A percentile compares a stretch with the other conserved stretches of the same genome.
Conservation (phyloP, 1,284 basidiomycete species). For the Sporisorium exsertum region DNA sequence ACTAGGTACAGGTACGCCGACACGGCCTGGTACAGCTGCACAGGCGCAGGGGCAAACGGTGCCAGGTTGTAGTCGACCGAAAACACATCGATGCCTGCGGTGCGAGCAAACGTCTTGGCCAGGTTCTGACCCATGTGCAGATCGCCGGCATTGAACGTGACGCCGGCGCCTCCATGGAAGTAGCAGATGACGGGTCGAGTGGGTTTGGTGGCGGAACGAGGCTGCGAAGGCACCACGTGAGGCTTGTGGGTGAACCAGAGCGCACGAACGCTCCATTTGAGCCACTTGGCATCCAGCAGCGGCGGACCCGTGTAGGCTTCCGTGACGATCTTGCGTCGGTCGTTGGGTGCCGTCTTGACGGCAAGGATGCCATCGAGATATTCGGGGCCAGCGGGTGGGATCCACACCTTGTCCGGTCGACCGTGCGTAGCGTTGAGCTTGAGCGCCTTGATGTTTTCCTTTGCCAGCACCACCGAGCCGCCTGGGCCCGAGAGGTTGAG, state of each 20-base stretch:
- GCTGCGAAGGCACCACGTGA: conserved; percentile 41
- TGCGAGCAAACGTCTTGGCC: conserved; percentile 53
- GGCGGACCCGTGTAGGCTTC: conserved; percentile 60
- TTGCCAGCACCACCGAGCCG: conserved; percentile 52
- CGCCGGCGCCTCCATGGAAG: conserved; percentile 67
- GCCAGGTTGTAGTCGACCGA: conserved; percentile 67
- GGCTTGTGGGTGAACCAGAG: conserved; percentile 65
- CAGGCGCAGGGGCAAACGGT: conserved; percentile 57
- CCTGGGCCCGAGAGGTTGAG: conserved; percentile 62
- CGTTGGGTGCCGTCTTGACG: conserved; percentile 49
- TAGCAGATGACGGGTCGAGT: conserved; percentile 60
- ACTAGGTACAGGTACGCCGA: conserved; percentile 61
- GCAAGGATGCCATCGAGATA: conserved; percentile 60
- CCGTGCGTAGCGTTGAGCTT: conserved; percentile 45
- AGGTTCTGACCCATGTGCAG: conserved; percentile 63
- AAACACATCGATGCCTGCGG: conserved; percentile 59
- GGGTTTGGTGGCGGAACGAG: conserved; percentile 31
- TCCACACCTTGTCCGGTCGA: conserved; percentile 62
- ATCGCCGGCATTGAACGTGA: conserved; percentile 65
- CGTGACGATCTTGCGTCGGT: conserved; percentile 37
- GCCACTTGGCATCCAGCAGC: conserved; percentile 61
- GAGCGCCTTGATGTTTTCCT: conserved; percentile 51
- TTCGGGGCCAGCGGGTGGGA: conserved; percentile 60
- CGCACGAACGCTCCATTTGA: conserved; percentile 57
- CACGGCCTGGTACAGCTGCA: conserved; percentile 60